Evolutionary conservation across 1,284 basidiomycete genomes (phyloP), one percentile per base, ranked within the genome.

Genomic region (Inonotus obliquus): DNA sequence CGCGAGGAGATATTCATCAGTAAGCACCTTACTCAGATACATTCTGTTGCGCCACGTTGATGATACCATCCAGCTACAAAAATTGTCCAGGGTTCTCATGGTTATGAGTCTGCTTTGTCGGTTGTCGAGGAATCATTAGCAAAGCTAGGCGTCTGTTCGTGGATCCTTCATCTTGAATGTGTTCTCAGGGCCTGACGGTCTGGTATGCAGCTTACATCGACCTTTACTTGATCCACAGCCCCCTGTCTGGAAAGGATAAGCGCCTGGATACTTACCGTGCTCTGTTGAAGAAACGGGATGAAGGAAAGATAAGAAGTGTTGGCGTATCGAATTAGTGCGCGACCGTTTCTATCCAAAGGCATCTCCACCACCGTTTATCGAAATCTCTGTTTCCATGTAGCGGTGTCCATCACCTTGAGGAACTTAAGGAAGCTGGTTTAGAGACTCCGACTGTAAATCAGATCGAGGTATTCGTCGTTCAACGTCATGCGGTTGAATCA

Each of bases 251-350:
- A 0, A 75, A 69, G 53, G 64, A 72, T 49, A 70, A 72, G 38
- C 75, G 81, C 4, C 69, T 79, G 9, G 72, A 74, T 27, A 75
- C 80, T 0, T 82, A 77, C 69, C 72, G 69, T 49, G 77, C 76
- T 0, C 71, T 79, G 6, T 67, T 77, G 10, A 69, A 75, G 52
- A 71, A 71, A 35, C 75, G 78, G 65, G 74, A 77, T 44, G 76
- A 72, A 32, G 84, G 84, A 0, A 78, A 80, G 69, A 67, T 83
- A 27, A 73, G 70, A 56, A 75, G 76, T 49, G 79, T 84, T 19
- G 84, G 84, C 1, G 84, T 86, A 7, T 80, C 78, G n/a, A 86
- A 86, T 68, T 85, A 79, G 79, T 80, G 60, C 64, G 72, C 47
- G 59, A 59, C n/a, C 38, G 23, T 25, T 39, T 4, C 2, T 27